Conservation (phyloP, 2,329 filamentous ascomycete species). For the Fusarium protoensiforme region DNA sequence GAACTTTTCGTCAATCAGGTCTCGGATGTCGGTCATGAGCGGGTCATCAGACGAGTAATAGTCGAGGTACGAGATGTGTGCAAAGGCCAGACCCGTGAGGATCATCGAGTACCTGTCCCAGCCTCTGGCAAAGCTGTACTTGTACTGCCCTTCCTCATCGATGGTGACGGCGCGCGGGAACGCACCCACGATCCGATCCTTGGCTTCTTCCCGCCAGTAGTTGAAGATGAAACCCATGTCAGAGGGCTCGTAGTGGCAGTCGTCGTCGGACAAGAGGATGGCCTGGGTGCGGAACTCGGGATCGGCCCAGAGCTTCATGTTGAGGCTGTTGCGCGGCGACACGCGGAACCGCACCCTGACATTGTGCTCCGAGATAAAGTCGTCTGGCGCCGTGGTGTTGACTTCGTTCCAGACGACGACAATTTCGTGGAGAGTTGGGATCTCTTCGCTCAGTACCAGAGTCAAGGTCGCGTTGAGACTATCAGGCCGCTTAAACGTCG, state of each 20-base stretch:
- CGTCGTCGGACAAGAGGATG: conserved; percentile 51
- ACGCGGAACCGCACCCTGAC: conserved; percentile 47
- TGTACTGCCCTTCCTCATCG: conserved; percentile 36
- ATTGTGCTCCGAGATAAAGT: conserved; percentile 40
- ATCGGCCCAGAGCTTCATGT: conserved; percentile 50
- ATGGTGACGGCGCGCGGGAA: conserved; percentile 46
- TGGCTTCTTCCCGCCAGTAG: conserved; percentile 48
- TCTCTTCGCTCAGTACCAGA: conserved; percentile 37
- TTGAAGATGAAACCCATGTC: conserved; percentile 54
- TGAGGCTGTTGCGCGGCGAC: conserved; percentile 47
- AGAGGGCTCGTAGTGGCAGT: conserved; percentile 49
- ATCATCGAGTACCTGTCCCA: conserved; percentile 48
- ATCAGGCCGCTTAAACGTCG: conserved; percentile 47
- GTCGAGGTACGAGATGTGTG: conserved; percentile 49
- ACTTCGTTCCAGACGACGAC: conserved; percentile 52
- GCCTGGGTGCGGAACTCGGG: conserved; percentile 48
- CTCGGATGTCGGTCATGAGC: conserved; percentile 42
- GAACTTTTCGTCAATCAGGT: conserved; percentile 48
- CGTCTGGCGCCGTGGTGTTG: conserved; percentile 38
- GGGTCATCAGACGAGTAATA: conserved; percentile 48
- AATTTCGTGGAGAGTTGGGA: conserved; percentile 50
- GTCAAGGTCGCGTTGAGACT: conserved; percentile 46
- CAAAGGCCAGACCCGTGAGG: conserved; percentile 51
- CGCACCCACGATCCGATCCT: conserved; percentile 47
- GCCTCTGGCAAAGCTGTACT: conserved; percentile 44